Evolutionary conservation across 164 flowering plant species (phyloP), one percentile per base, ranked within the genome.

Genomic region (Amborella trichopoda): DNA sequence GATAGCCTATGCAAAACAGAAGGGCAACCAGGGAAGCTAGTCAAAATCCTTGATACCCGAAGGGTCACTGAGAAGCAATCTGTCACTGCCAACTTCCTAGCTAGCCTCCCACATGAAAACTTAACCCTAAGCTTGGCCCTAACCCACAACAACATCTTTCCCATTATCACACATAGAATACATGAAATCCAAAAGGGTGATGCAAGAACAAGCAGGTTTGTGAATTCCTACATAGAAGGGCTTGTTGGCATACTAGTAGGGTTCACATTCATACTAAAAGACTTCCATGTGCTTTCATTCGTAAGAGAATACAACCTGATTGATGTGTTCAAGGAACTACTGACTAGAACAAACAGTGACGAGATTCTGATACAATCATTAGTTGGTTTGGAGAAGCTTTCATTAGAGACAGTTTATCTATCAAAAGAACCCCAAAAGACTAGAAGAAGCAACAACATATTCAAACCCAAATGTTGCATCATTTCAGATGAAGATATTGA

Each of bases 221-320:
- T 71, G 25, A 59, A 44, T 40, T 58, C 66, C 46, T 84, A 74
- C 64, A 59, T 78, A 18, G 89, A 84, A 58, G 87, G 94, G 13
- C 60, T 81, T 22, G 87, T 81, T 49, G 90, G 94, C 3, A 63
- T 70, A 57, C 67, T 78, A 22, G 90, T 75, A 54, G 74, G 94
- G 55, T 75, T 81, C 58, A 83, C 94, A 36, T 51, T 81, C 12
- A 78, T 80, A 13, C 50, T 84, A 21, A 73, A 67, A 55, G 89
- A 78, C 36, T 64, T 71, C 27, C 75, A 78, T 40, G 61, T 81
- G 17, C 44, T 78, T 39, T 55, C 38, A 24, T 52, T 68, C 12
- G 86, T 81, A 33, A 76, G 49, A 58, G 54, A 38, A 49, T 50
- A 67, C 62, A 71, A 73, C 55, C 65, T 83, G 56, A 65, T 81